A percentile compares a stretch with the other conserved stretches of the same genome.
Conservation (phyloP, 2,329 filamentous ascomycete genomes). For the Xylariaceae sp. region DNA sequence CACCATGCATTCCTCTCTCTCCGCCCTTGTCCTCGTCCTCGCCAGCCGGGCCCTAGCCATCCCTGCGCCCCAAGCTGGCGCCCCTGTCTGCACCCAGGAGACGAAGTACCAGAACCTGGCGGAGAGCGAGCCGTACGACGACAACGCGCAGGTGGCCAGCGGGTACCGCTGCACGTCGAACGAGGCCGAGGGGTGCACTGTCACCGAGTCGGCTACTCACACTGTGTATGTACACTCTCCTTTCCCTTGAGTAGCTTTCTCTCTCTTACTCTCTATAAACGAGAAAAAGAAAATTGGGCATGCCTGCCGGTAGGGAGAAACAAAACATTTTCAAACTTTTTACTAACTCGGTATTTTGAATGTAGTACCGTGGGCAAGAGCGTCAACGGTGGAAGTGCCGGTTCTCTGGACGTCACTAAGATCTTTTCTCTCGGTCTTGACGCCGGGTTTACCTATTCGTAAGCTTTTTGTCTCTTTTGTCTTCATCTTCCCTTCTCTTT, state of each 20-base stretch:
- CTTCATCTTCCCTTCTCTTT: neutral
- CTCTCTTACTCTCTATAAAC: neutral
- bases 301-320: too few species aligned
- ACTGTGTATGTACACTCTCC: neutral
- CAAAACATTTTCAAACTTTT: too few species aligned
- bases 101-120: neutral
- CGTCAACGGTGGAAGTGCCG: neutral
- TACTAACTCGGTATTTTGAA: neutral
- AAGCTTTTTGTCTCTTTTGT: neutral
- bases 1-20: neutral
- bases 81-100: neutral
- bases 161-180: neutral
- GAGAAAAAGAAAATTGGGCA: too few species aligned
- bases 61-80: neutral
- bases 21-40: neutral
- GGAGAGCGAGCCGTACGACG: neutral
- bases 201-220: neutral
- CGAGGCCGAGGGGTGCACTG: neutral
- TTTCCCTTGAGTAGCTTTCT: neutral
- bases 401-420: neutral
- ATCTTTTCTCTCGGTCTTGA: neutral
- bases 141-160: neutral
- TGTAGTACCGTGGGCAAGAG: neutral
- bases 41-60: neutral
- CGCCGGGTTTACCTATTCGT: neutral